phyloP scores from a whole-genome alignment of 495 filamentous ascomycete species.

The Darksidea phi region DNA sequence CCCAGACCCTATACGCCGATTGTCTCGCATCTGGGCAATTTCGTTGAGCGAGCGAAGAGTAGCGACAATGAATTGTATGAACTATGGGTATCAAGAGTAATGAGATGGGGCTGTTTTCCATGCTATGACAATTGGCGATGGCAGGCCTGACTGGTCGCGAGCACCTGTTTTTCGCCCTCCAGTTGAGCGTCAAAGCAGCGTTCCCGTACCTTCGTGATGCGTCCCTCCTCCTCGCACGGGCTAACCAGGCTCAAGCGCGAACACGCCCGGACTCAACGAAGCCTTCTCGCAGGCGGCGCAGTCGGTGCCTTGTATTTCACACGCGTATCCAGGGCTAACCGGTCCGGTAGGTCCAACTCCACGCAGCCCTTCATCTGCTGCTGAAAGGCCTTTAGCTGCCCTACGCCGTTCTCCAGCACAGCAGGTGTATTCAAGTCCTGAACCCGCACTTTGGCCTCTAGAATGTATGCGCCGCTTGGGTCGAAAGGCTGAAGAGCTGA shows the following conservation, averaged over 20 bases:
- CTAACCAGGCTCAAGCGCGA: too few relatives aligned
- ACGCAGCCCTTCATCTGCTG: conserved; percentile 63
- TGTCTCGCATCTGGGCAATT: too few relatives aligned
- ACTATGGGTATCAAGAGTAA: too few relatives aligned
- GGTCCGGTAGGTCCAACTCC: conserved; percentile 61
- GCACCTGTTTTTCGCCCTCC: too few relatives aligned
- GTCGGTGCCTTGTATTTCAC: conserved; percentile 42
- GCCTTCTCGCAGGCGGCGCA: background rate
- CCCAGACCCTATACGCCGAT: too few relatives aligned
- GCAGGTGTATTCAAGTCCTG: conserved; percentile 44
- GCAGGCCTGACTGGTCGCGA: too few relatives aligned
- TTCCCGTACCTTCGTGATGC: too few relatives aligned
- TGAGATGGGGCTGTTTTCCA: too few relatives aligned
- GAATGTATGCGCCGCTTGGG: conserved; percentile 40
- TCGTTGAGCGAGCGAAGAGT: too few relatives aligned
- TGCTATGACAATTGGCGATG: too few relatives aligned
- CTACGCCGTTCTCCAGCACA: conserved; percentile 53
- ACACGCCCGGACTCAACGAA: background rate
- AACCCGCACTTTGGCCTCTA: conserved; percentile 47
- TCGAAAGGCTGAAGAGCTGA: conserved; percentile 39
- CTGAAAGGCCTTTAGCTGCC: conserved; percentile 61
- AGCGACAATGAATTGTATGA: too few relatives aligned
- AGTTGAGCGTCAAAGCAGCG: background rate
- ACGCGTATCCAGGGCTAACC: conserved; percentile 64
- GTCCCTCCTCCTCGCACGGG: too few relatives aligned